Conservation (phyloP, 805 yeast genomes). For the Ogataea wickerhamii region DNA sequence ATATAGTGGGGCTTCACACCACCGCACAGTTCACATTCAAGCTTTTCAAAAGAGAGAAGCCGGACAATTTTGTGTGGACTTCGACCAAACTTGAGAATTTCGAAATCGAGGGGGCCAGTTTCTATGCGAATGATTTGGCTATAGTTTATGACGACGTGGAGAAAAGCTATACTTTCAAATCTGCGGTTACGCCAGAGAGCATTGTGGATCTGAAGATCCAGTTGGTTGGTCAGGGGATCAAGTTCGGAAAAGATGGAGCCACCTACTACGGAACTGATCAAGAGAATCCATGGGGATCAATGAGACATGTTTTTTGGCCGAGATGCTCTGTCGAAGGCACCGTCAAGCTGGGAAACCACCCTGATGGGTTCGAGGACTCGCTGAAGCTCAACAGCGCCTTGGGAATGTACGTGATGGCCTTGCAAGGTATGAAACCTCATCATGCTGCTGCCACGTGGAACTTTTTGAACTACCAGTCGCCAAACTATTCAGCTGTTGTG, state of each 20-base stretch:
- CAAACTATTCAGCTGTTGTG: constrained; percentile 66
- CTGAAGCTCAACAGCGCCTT: constrained; percentile 28
- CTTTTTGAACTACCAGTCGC: constrained; percentile 83
- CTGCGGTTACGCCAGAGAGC: constrained; percentile 66
- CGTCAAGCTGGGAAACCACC: constrained; percentile 42
- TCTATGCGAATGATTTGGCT: constrained; percentile 70
- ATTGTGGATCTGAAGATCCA: constrained; percentile 64
- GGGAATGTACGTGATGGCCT: constrained; percentile 90
- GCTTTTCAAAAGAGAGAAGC: constrained; percentile 53
- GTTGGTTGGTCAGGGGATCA: constrained; percentile 71
- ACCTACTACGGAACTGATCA: constrained; percentile 84
- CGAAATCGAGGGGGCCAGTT: constrained; percentile 62
- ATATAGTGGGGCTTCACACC: constrained; percentile 79
- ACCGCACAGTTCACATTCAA: constrained; percentile 95
- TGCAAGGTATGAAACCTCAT: constrained; percentile 99
- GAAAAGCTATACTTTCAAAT: constrained; percentile 49
- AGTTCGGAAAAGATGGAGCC: constrained; percentile 84
- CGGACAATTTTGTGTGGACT: constrained; percentile 73
- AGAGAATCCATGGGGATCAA: constrained; percentile 90
- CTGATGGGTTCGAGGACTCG: constrained; percentile 16
- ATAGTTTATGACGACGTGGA: constrained; percentile 55
- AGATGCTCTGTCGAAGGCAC: constrained; percentile 71
- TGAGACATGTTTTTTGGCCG: constrained; percentile 98
- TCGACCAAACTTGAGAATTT: constrained; percentile 85
- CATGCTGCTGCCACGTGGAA: constrained; percentile 98